phyloP scores from a whole-genome alignment of 169 alveolate species.

The Cryptosporidium sp. region DNA sequence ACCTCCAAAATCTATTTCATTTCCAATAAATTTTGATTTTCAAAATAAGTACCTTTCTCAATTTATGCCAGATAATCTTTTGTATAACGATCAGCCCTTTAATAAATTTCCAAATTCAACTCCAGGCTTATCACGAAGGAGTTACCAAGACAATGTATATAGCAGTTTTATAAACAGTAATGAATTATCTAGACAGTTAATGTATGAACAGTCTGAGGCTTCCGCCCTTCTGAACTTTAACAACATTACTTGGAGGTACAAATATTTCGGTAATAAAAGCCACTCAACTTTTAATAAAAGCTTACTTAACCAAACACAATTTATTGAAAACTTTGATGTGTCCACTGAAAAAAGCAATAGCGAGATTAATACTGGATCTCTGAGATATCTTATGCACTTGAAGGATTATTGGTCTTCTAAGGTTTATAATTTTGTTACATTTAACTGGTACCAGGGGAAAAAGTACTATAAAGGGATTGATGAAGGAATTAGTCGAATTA shows the following conservation, averaged over 20 bases:
- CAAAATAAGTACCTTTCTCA: conserved; percentile 22
- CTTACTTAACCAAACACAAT: neutral
- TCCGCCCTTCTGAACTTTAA: conserved; percentile 13
- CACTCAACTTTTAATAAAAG: neutral
- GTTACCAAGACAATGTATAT: neutral
- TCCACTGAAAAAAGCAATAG: neutral
- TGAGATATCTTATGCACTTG: neutral
- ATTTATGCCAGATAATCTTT: neutral
- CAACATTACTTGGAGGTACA: conserved; percentile 45
- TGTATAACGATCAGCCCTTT: neutral
- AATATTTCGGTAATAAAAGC: neutral
- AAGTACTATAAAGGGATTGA: conserved; percentile 24
- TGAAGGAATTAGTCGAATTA: neutral
- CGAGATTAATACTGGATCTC: neutral
- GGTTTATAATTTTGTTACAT: conserved; percentile 10
- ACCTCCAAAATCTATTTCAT: conserved; percentile 48
- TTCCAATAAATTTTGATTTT: conserved; percentile 41
- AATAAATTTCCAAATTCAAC: neutral
- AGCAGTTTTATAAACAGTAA: conserved; percentile 13
- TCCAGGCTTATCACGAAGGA: neutral
- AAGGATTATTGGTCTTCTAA: neutral
- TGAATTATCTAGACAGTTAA: conserved; percentile 12
- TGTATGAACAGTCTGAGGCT: conserved; percentile 47
- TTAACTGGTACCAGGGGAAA: conserved; percentile 30
- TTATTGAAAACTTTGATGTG: neutral